Evolutionary conservation across 225 moss, liverwort and hornwort species (phyloP), one percentile per base, ranked within the genome.

Genomic region (Polytrichum commune): DNA sequence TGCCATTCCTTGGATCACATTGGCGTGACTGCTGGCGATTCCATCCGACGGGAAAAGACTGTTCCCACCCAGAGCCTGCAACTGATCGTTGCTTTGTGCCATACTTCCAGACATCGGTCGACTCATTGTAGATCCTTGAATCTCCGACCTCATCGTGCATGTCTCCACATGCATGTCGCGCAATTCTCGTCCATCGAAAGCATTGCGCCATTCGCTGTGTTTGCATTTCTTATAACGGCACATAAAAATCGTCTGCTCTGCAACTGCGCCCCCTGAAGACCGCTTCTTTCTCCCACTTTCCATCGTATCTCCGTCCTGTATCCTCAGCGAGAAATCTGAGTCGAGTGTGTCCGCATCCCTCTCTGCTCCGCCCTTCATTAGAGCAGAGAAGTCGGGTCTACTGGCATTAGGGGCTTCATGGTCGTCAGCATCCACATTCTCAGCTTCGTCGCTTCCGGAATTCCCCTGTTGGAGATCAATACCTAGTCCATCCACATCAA

Each of bases 401-500:
- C 80, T 80, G 35, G 60, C 83, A 22, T n/a, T 69, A 18, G 85
- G 86, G 23, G 91, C 88, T 55, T 95, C 98, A 55, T 90, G 93
- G 29, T 95, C 91, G 53, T 98, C 98, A 2, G 81, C 87, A 38
- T 93, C 87, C 74, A 86, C 91, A 71, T 89, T 91, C 75, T 85
- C 89, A 19, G 71, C 89, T 54, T 88, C 84, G 54, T 98, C 95
- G 35, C 91, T 93, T 9, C 84, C 85, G 7, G 90, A 89, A 4
- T 85, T 77, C 1, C 86, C 89, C 3, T 83, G 79, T 5, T 77
- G 78, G 5, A 85, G 86, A 75, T 98, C 94, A 16, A 46, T 46
- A 10, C 85, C 86, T 6, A 85, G 79, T 18, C 92, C 90, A 38
- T 98, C 95, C 0, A 98, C 95, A 74, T 98, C 97, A 19, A 95